Evolutionary conservation across 2,329 filamentous ascomycete genomes (phyloP), one percentile per base, ranked within the genome.

Genomic region (Pseudopithomyces maydicus): DNA sequence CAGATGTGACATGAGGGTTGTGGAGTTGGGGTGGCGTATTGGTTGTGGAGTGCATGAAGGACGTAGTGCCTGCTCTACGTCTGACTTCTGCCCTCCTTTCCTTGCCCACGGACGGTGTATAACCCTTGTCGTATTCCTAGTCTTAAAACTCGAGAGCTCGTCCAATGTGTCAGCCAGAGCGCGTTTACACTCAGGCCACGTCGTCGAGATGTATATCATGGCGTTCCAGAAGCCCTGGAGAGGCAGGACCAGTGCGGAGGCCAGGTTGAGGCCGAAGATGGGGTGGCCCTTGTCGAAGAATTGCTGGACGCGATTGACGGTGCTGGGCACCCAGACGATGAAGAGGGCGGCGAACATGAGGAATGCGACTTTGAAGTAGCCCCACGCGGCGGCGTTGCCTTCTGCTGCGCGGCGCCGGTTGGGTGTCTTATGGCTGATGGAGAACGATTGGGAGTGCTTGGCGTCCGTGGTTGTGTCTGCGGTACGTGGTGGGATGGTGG

Each of bases 211-310:
- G 74, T 95, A 96, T 63, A 96, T 91, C 56, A 90, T 74, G 17
- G 88, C 85, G 72, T 96, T 96, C 90, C 91, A 95, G 67, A 93
- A 90, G 0, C 91, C 91, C 71, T 96, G 91, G 0, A 92, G 81
- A 0, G 91, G 91, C 8, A 96, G 81, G 1, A 95, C 90, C 39
- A 91, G 82, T 0, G 89, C 87, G 20, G 89, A 88, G 62, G 88
- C 84, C 62, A 89, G 86, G 66, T 91, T 87, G 22, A 95, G 83
- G 0, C 82, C 78, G 26, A 87, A 82, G 7, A 80, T 65, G 1
- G 68, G 82, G 1, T 59, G 33, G 7, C 66, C 58, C 0, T 81
- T 78, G 66, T 89, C 80, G 8, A 87, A 80, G 15, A 92, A 80
- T 3, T 86, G 86, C 74, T 90, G 92, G 15, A 93, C 84, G 10